Evolutionary conservation across 148 eudicot species (phyloP).

Genomic region (Silene uniflora): DNA sequence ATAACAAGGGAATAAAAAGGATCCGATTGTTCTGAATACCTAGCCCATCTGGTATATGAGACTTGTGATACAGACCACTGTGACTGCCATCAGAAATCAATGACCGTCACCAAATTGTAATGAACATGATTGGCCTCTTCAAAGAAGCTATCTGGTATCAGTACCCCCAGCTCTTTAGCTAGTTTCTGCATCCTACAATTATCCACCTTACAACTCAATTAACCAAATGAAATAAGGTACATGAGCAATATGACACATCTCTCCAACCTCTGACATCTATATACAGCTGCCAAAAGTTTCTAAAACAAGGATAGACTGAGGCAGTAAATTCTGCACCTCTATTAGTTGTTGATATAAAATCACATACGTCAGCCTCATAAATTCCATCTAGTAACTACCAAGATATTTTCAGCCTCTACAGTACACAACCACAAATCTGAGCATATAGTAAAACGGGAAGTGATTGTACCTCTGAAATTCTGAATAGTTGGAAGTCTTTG

Average conservation of each 20-base stretch:
- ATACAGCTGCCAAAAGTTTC: not conserved
- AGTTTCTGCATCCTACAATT: constrained; percentile 84
- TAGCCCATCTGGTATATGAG: constrained; percentile 98
- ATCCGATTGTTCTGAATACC: constrained; percentile 34
- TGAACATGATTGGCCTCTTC: constrained; percentile 97
- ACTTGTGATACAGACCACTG: constrained; percentile 88
- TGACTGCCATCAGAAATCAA: constrained; percentile 91
- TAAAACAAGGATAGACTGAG: not conserved
- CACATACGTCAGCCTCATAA: not conserved
- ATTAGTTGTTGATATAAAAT: not conserved
- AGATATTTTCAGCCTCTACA: too few relatives aligned
- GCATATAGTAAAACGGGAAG: too few relatives aligned
- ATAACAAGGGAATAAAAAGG: not conserved
- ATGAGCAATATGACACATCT: too few relatives aligned
- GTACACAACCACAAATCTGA: too few relatives aligned
- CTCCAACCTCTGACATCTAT: not conserved
- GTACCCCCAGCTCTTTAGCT: constrained; percentile 86
- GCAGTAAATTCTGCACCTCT: too few relatives aligned
- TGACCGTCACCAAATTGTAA: constrained; percentile 78
- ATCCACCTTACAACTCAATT: constrained; percentile 6
- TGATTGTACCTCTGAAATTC: too few relatives aligned
- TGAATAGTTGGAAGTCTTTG: too few relatives aligned
- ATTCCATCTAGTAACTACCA: too few relatives aligned
- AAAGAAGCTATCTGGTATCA: constrained; percentile 93
- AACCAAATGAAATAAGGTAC: not conserved